Percentiles rank a stretch among this genome's conserved stretches.
These are phyloP conservation scores for Austroboletus niveus DNA, from an alignment of 1,284 basidiomycete species.

Conservation along the genomic window DNA sequence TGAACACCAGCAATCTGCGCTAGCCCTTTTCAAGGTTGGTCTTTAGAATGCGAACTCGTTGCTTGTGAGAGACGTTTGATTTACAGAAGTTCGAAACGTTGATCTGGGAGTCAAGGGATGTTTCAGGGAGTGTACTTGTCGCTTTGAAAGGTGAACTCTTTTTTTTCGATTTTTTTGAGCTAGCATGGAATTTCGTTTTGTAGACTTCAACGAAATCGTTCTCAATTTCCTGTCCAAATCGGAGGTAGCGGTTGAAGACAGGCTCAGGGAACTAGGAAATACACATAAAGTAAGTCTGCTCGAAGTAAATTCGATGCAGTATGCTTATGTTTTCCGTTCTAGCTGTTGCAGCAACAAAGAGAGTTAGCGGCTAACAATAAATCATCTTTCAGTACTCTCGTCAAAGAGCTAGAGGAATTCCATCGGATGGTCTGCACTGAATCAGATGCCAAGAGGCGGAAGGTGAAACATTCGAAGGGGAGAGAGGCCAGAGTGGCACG, in stretches of 20 bases:
- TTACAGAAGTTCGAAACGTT: conserved; percentile 15
- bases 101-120: conserved; percentile 19
- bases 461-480: background rate
- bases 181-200: background rate
- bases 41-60: background rate
- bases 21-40: conserved; percentile 13
- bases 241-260: conserved; percentile 12
- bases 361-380: conserved; percentile 7
- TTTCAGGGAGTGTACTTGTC: conserved; percentile 12
- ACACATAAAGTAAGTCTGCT: conserved; percentile 8
- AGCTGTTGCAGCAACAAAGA: conserved; percentile 16
- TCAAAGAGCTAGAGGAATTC: conserved; percentile 11
- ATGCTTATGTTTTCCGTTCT: background rate
- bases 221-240: conserved; percentile 19
- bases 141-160: conserved; percentile 15
- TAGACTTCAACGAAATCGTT: conserved; percentile 22
- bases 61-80: background rate
- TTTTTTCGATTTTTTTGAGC: background rate
- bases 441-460: background rate
- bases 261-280: conserved; percentile 12
- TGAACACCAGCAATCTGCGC: conserved; percentile 4
- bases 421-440: background rate
- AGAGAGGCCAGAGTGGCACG: background rate
- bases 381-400: conserved; percentile 11
- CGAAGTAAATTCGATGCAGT: background rate